Conservation (phyloP, 371 early-diverging fungal species). For the Mucor plumbeus region DNA sequence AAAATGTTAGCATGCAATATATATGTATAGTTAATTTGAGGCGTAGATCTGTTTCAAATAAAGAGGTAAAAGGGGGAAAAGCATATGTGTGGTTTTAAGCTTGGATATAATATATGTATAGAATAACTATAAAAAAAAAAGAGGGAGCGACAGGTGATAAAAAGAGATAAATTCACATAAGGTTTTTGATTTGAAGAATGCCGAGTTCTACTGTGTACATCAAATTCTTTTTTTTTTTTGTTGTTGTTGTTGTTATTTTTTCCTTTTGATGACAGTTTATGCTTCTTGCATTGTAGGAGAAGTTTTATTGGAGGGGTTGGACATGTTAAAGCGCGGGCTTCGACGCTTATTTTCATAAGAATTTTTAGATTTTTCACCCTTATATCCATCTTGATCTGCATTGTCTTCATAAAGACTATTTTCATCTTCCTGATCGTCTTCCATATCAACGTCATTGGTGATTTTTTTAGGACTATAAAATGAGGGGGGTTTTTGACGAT, state of each 20-base stretch:
- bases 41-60: background rate
- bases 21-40: background rate
- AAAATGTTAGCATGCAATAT: background rate
- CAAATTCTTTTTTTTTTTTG: background rate
- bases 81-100: background rate
- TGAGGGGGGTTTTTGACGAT: background rate
- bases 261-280: too few species aligned
- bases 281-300: background rate
- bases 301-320: background rate
- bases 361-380: background rate
- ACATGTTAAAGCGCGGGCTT: slow-evolving; percentile 13
- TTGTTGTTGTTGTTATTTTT: background rate
- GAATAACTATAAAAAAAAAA: background rate
- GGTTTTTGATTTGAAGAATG: background rate
- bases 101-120: background rate
- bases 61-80: background rate
- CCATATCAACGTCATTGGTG: background rate
- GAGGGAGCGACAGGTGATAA: background rate
- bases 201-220: background rate
- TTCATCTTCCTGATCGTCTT: slow-evolving; percentile 4
- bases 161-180: background rate
- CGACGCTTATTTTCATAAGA: slow-evolving; percentile 6
- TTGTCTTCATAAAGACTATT: background rate
- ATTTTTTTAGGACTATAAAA: background rate
- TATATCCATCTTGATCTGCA: background rate